Percentiles rank a stretch among this genome's conserved stretches.
Evolutionary conservation across 106 monocot species (phyloP).

Genomic region (Dendrobium chrysotoxum): DNA sequence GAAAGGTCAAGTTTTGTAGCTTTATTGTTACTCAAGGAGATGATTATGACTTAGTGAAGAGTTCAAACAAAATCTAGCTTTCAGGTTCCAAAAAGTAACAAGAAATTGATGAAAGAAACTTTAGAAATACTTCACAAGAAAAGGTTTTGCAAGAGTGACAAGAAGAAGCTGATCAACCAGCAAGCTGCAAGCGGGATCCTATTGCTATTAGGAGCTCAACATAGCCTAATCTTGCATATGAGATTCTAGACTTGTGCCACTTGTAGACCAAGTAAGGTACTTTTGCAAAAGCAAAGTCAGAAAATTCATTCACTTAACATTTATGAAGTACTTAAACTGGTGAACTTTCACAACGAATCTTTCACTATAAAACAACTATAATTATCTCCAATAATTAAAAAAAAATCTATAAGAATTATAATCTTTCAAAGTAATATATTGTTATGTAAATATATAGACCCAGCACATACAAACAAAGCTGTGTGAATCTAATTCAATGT

Average conservation of each 20-base stretch:
- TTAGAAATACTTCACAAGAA: neutral
- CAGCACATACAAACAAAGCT: too few relatives aligned
- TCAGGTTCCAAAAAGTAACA: too few relatives aligned
- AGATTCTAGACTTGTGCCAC: neutral
- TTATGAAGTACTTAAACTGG: neutral
- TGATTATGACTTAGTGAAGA: neutral
- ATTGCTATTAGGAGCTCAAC: too few relatives aligned
- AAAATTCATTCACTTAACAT: neutral
- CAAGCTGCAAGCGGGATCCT: too few relatives aligned
- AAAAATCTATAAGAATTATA: too few relatives aligned
- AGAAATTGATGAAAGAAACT: neutral
- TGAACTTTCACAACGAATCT: neutral
- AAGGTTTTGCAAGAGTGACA: neutral
- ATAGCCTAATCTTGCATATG: neutral
- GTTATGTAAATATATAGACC: too few relatives aligned
- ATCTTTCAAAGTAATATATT: too few relatives aligned
- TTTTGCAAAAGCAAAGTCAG: neutral
- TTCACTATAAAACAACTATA: neutral
- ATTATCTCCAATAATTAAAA: neutral
- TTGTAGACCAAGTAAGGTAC: neutral
- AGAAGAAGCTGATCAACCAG: too few relatives aligned
- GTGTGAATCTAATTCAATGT: too few relatives aligned
- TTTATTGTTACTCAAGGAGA: neutral
- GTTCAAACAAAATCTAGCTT: neutral
- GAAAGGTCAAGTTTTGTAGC: neutral